A percentile compares a stretch with the other conserved stretches of the same genome.
Evolutionary conservation across 768 basidiomycete species (phyloP).

Genomic region (Xerocomellus intermedius): DNA sequence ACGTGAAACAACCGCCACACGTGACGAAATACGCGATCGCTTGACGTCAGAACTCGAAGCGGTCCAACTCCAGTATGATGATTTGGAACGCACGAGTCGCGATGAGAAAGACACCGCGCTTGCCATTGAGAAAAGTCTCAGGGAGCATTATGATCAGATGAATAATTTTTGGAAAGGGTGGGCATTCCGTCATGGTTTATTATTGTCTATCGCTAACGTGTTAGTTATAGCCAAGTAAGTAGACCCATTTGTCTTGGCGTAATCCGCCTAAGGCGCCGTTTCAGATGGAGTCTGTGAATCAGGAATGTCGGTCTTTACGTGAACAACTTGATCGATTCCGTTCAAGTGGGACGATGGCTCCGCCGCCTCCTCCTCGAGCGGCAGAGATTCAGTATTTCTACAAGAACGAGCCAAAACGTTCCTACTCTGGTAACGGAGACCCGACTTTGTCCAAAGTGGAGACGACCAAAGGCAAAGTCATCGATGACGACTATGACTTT

Average conservation of each 20-base stretch:
- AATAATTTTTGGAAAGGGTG: slow-evolving; percentile 41
- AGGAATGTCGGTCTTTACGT: slow-evolving; percentile 28
- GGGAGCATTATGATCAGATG: slow-evolving; percentile 50
- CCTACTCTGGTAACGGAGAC: slow-evolving; percentile 18
- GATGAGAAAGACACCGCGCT: slow-evolving; percentile 54
- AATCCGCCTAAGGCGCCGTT: slow-evolving; percentile 7
- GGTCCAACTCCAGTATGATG: slow-evolving; percentile 40
- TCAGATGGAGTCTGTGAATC: slow-evolving; percentile 23
- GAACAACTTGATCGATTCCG: slow-evolving; percentile 28
- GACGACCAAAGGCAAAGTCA: slow-evolving; percentile 21
- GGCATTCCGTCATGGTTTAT: slow-evolving; percentile 16
- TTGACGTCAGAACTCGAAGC: slow-evolving; percentile 37
- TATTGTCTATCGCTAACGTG: slow-evolving; percentile 18
- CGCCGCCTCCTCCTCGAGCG: slow-evolving; percentile 10
- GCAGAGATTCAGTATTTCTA: slow-evolving; percentile 25
- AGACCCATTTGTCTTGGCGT: slow-evolving; percentile 1
- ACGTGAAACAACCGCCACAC: slow-evolving; percentile 31
- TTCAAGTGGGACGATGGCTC: slow-evolving; percentile 7
- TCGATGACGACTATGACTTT: slow-evolving; percentile 29
- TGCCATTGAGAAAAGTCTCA: slow-evolving; percentile 51
- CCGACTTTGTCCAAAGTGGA: slow-evolving; percentile 9
- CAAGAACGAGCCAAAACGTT: slow-evolving; percentile 21
- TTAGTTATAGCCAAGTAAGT: slow-evolving; percentile 36
- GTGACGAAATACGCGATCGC: slow-evolving; percentile 32
- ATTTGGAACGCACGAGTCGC: slow-evolving; percentile 38